Base-by-base conservation (phyloP, 176 grass and related monocot genomes). In the Rhynchospora pubera region DNA sequence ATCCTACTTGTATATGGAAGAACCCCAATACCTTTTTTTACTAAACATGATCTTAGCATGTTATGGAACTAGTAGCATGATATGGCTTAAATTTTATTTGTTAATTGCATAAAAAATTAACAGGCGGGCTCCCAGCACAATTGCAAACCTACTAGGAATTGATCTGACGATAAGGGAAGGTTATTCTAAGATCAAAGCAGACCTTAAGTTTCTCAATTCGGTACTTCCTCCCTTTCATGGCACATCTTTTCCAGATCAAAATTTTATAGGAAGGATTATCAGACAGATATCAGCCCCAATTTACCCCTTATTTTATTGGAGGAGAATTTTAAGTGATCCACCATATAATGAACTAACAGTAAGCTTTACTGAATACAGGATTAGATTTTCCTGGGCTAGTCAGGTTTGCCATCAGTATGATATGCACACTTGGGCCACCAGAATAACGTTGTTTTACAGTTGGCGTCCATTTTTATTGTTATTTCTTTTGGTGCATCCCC, bases 91-190 rank as follows among this genome's bases (percentile, higher is more conserved):
- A 39, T 68, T 68, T 53, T 55, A 16, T 55, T 55, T 34, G 26
- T 8, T 30, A 16, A 15, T 77, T 53, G 5, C 3, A 55, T 21
- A 48, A 23, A 85, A 78, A 55, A 23, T 56, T 13, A 77, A 32
- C 59, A 99, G 96, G 96, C 91, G 96, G 59, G 94, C 91, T 48
- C 96, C 96, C 88, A 87, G 92, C 70, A 86, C 82, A 86, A 77
- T 99, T 78, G 96, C 96, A 83, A 85, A 91, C 80, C 92, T 99
- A 85, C 83, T 60, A 21, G 91, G 87, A 85, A 80, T 99, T 70
- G 84, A 95, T 82, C 82, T 95, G 82, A 84, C 91, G 79, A 95
- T 95, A 84, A 99, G 88, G 86, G 96, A 99, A 88, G 89, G 96
- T 67, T 99, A 95, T 68, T 90, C 87, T 64, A 99, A 95, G 63